Conservation (phyloP, 176 grass and related monocot species). For the Triticum dicoccoides region DNA sequence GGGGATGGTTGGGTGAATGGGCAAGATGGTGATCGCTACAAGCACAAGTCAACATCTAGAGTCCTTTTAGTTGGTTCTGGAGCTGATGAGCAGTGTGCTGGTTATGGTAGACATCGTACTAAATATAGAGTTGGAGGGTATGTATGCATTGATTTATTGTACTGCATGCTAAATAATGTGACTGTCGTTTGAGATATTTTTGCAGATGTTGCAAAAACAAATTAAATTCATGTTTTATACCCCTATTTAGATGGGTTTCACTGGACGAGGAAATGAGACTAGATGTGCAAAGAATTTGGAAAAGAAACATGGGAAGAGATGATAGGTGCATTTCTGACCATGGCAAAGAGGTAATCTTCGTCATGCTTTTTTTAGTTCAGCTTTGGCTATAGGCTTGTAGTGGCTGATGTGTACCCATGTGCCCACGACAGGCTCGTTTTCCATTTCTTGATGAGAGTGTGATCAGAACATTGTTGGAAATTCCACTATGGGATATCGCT, state of each 20-base stretch:
- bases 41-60: constrained; percentile 69
- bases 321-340: constrained; percentile 90
- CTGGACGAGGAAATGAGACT: constrained; percentile 82
- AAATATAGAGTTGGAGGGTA: constrained; percentile 95
- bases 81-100: constrained; percentile 94
- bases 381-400: constrained; percentile 5
- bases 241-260: constrained; percentile 64
- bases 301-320: constrained; percentile 99
- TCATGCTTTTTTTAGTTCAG: not conserved
- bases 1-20: constrained; percentile 90
- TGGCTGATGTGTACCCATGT: not conserved
- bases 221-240: constrained; percentile 19
- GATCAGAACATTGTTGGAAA: constrained; percentile 64
- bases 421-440: constrained; percentile 62
- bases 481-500: constrained; percentile 87
- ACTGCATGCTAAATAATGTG: not conserved
- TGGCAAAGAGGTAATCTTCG: constrained; percentile 78
- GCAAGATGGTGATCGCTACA: constrained; percentile 43
- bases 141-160: constrained; percentile 19
- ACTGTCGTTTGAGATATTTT: not conserved
- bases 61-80: constrained; percentile 88
- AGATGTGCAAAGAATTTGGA: constrained; percentile 97
- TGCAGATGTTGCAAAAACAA: not conserved
- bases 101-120: constrained; percentile 89
- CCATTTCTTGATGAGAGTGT: constrained; percentile 93